Conservation (phyloP, 208 protist genomes). For the Leishmania lainsoni region DNA sequence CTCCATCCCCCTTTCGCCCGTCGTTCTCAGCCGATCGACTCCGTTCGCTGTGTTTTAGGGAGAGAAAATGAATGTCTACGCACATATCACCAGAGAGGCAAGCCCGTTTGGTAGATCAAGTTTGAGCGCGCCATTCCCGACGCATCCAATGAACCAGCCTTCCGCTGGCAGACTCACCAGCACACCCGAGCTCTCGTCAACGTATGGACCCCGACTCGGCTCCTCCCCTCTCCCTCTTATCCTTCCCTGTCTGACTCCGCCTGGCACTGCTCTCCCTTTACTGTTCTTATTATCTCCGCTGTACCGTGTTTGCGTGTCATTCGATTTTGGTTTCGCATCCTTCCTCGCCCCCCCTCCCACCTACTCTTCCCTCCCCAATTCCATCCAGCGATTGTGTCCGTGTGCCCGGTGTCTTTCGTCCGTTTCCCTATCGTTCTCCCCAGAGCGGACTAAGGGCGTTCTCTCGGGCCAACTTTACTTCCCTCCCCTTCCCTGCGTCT, state of each 20-base stretch:
- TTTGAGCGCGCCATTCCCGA: neutral
- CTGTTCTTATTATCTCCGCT: neutral
- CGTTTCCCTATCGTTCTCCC: neutral
- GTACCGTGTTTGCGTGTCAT: neutral
- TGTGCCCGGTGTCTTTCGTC: neutral
- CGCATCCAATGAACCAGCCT: neutral
- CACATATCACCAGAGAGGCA: neutral
- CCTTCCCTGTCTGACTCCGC: slow-evolving; percentile 1
- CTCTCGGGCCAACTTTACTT: neutral
- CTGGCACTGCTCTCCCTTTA: neutral
- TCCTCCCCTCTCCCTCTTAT: neutral
- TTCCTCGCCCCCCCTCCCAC: neutral
- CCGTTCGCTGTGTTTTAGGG: neutral
- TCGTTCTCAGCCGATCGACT: neutral
- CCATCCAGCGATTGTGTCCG: neutral
- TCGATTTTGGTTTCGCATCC: neutral
- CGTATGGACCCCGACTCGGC: neutral
- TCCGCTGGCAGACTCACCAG: neutral
- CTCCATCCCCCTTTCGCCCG: neutral
- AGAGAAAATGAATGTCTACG: neutral
- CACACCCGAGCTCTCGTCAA: neutral
- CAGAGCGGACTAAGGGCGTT: neutral
- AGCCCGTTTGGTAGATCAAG: neutral
- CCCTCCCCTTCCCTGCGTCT: neutral
- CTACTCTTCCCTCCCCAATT: neutral